Evolutionary conservation across 2,329 filamentous ascomycete species (phyloP).

Genomic region (Aspergillus fructus): DNA sequence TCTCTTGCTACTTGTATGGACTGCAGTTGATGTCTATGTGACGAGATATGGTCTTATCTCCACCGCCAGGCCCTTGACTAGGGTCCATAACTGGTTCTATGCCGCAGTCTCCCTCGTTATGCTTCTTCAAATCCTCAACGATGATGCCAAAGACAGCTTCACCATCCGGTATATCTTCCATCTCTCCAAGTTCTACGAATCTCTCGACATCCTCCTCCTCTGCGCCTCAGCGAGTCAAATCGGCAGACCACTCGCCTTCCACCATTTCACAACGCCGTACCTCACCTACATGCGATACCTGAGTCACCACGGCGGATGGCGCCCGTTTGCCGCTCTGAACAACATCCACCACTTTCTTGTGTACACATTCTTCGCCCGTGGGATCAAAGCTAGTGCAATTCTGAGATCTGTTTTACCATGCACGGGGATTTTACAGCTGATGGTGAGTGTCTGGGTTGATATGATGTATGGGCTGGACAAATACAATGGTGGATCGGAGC

Average conservation of each 20-base stretch:
- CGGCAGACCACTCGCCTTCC: not conserved
- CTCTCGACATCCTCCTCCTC: not conserved
- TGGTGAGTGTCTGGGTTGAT: not conserved
- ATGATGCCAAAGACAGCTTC: not conserved
- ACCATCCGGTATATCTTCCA: not conserved
- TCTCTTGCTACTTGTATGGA: not conserved
- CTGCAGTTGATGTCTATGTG: not conserved
- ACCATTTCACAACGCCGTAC: slow-evolving; percentile 1
- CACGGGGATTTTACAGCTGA: not conserved
- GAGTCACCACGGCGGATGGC: not conserved
- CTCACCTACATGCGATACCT: not conserved
- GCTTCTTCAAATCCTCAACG: not conserved
- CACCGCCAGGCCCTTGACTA: not conserved
- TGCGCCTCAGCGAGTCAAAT: not conserved
- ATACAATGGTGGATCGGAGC: not conserved
- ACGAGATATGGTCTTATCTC: not conserved
- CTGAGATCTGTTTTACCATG: not conserved
- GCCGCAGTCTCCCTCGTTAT: not conserved
- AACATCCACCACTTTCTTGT: not conserved
- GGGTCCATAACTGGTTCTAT: not conserved
- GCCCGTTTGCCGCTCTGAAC: not conserved
- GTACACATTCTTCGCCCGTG: not conserved
- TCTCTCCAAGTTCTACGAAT: slow-evolving; percentile 6
- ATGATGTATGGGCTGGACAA: not conserved
- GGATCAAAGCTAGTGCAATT: not conserved